Base-by-base conservation (phyloP, 140 eudicot species). In the Erigeron philadelphicus region DNA sequence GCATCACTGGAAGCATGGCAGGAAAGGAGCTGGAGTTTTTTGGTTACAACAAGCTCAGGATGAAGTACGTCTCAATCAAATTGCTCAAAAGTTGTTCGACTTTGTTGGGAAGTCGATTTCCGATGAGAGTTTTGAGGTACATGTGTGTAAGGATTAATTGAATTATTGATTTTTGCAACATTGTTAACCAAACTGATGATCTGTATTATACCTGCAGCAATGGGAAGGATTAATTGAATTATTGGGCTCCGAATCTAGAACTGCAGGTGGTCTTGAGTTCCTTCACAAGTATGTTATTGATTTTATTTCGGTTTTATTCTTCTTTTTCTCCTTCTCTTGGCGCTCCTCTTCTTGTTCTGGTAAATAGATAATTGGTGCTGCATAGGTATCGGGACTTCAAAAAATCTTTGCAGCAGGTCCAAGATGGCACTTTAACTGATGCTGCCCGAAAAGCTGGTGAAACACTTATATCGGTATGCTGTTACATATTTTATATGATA, bases 21-120 rank as follows among this genome's bases (percentile, higher is more conserved):
- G 78, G 75, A 93, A 93, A 83, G 98, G 98, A n/a, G 82, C 90
- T 16, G 98, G 94, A 64, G 82, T 93, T 66, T 87, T 77, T 79
- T 93, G 98, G 98, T 90, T 93, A 72, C 98, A 93, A 82, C 95
- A 93, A 74, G 98, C 95, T 75, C 75, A 79, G 21, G 98, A 93
- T 82, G 96, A 89, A 79, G 67, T 80, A 74, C 90, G 90, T 43
- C 79, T 93, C 40, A 89, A 85, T 71, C 78, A 82, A 80, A 93
- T 93, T 56, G 95, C 95, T 66, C 94, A 83, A 71, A 79, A 89
- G 68, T 86, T 93, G 80, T 93, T 86, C 68, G 94, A 87, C 76
- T 86, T 93, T 85, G 98, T 93, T 70, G 98, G 98, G 16, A 93
- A 89, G 79, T 87, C 97, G 8, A 75, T 89, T 9, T 89, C 96